Base-by-base conservation (phyloP, 768 basidiomycete genomes). In the Leccinum fibrillosum region DNA sequence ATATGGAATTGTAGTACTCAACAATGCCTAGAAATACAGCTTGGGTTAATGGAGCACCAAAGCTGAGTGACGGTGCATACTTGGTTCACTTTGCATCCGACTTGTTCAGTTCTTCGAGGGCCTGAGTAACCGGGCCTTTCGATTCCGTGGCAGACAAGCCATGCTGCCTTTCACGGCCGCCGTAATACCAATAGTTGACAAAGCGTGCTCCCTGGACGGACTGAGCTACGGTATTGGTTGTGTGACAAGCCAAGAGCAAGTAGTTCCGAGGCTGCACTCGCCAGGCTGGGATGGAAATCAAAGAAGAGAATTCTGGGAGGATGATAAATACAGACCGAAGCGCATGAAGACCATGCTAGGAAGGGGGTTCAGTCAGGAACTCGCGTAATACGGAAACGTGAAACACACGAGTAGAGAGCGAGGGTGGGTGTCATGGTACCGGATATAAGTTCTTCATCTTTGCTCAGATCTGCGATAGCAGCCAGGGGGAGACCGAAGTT, bases 401-500 rank as follows among this genome's bases (percentile, higher is more conserved):
- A 34, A 50, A 88, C 94, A 76, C 70, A 98, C 95, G 96, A 98
- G 75, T 99, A 99, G 58, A 79, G 81, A 9, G 86, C 82, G 44
- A 99, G 82, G 23, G 96, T 91, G 48, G 91, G 85, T 2, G 94
- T 95, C 96, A 99, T 99, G 34, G 94, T 84, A 15, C 95, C 96
- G 52, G 95, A 98, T 65, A 99, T 99, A 70, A 93, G 82, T 66
- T 97, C 92, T 74, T 97, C 94, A 83, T 98, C 94, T 71, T 94
- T 97, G 62, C 77, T 80, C 69, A 98, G 77, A 77, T 99, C 96
- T 6, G 94, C 69, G 47, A 99, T 78, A 45, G 96, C 96, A 67
- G 96, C 96, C 39, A 98, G 76, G 58, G 96, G 96, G 17, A 99
- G 83, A 67, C 96, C 96, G 92, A 96, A 99, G 79, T 99, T 99